These are phyloP conservation scores for Pythium diclinum DNA, from an alignment of 352 stramenopile species.

Conservation along the genomic window DNA sequence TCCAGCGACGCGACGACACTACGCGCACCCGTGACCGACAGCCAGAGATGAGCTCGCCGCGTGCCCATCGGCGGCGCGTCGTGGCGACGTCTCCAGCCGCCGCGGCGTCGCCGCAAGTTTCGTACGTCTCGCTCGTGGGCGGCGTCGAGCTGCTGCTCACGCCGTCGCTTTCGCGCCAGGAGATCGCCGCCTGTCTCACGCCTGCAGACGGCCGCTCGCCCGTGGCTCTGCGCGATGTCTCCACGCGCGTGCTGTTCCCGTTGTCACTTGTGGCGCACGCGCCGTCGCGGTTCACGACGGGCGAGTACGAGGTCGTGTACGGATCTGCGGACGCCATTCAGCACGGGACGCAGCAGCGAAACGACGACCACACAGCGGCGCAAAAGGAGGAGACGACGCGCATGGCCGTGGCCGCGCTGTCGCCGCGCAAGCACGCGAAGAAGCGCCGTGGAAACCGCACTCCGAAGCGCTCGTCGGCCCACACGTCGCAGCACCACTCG, in stretches of 20 bases:
- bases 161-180: slow-evolving; percentile 8
- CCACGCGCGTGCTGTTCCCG: slow-evolving; percentile 52
- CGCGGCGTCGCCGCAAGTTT: not conserved
- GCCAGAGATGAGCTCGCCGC: slow-evolving; percentile 2
- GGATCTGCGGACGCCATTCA: not conserved
- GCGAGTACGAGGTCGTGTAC: slow-evolving; percentile 42
- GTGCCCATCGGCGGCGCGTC: slow-evolving; percentile 3
- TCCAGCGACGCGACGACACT: not conserved
- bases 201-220: slow-evolving; percentile 3
- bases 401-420: not conserved
- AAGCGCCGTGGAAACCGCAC: slow-evolving; percentile 1
- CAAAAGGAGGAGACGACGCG: not conserved
- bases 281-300: slow-evolving; percentile 50
- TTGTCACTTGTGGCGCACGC: slow-evolving; percentile 60
- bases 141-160: slow-evolving; percentile 23
- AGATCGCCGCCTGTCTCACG: slow-evolving; percentile 17
- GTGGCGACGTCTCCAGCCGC: not conserved
- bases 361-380: not conserved
- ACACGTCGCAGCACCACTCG: slow-evolving; percentile 13
- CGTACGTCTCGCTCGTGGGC: slow-evolving; percentile 6
- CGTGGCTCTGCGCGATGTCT: slow-evolving; percentile 32
- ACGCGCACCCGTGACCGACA: not conserved
- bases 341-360: not conserved
- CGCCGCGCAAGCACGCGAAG: slow-evolving; percentile 4
- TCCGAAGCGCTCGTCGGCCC: slow-evolving; percentile 4